Base-by-base conservation (phyloP, 148 eudicot genomes). In the Selenicereus undatus region DNA sequence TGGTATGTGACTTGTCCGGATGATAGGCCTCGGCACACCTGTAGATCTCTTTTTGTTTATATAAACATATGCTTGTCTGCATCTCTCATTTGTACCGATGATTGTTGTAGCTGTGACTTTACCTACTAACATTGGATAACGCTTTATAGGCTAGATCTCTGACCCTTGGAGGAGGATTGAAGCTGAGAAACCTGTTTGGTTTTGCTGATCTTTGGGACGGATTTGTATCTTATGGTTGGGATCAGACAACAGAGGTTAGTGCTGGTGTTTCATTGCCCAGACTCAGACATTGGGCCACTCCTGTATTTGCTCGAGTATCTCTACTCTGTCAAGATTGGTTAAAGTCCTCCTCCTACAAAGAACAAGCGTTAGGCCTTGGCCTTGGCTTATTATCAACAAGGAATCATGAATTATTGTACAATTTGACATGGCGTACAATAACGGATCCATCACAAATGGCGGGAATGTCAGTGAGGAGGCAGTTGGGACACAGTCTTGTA, bases 151-250 rank as follows among this genome's bases (percentile, higher is more conserved):
- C 91, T 86, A 89, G 93, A 82, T 87, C 95, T 24, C 91, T 93
- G 91, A 87, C 97, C 62, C 84, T 92, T 45, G 97, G 93, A 86
- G 99, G 98, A 77, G 83, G 90, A 65, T 74, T 90, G 73, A 93
- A 91, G 88, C 88, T 94, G 80, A 96, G 89, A 86, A 96, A 96
- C 82, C 71, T 88, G 82, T 80, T 91, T 83, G 99, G 99, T 43
- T 89, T 86, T 81, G 99, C 92, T 79, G 99, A 96, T 88, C 26
- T 91, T 64, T 94, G 95, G 98, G 98, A 96, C 87, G 89, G 95
- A 79, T 88, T 95, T 69, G 82, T 89, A 80, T 76, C 89, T 71
- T 94, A 94, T 86, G 91, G 97, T 66, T 96, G 92, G 97, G 93
- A 89, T 86, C 97, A 93, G 86, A 83, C 92, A 29, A 82, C 95